Conservation (phyloP, 306 rosid species). For the Acacia confusa region DNA sequence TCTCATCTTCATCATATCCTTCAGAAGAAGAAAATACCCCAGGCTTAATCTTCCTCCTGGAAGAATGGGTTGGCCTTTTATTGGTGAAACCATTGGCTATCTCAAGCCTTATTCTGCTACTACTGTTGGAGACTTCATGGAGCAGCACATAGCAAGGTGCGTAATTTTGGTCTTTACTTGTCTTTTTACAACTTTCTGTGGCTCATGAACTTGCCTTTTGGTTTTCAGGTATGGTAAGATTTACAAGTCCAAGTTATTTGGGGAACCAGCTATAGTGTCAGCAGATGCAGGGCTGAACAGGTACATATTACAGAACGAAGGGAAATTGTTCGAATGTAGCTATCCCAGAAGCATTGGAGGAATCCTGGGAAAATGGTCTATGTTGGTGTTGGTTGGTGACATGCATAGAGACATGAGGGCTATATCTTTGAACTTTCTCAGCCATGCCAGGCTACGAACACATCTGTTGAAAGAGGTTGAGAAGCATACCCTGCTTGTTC, state of each 20-base stretch:
- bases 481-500: conserved; percentile 61
- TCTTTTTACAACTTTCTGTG: neutral
- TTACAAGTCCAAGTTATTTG: conserved; percentile 67
- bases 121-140: conserved; percentile 79
- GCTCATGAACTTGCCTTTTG: neutral
- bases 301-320: conserved; percentile 82
- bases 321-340: conserved; percentile 80
- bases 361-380: conserved; percentile 96
- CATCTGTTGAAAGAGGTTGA: conserved; percentile 59
- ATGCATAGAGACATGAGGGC: conserved; percentile 75
- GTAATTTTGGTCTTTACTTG: too few relatives aligned
- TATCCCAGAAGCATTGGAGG: conserved; percentile 85
- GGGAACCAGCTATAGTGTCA: conserved; percentile 69
- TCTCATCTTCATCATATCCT: conserved; percentile 49
- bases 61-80: conserved; percentile 92
- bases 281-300: conserved; percentile 74
- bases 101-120: conserved; percentile 87
- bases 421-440: conserved; percentile 64
- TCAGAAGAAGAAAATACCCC: conserved; percentile 57
- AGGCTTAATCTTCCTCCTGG: conserved; percentile 88
- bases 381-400: conserved; percentile 84
- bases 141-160: conserved; percentile 77
- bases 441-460: conserved; percentile 62
- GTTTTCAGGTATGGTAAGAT: conserved; percentile 64
- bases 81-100: conserved; percentile 83